phyloP scores from a whole-genome alignment of 768 basidiomycete species.

The Suillus sp. region DNA sequence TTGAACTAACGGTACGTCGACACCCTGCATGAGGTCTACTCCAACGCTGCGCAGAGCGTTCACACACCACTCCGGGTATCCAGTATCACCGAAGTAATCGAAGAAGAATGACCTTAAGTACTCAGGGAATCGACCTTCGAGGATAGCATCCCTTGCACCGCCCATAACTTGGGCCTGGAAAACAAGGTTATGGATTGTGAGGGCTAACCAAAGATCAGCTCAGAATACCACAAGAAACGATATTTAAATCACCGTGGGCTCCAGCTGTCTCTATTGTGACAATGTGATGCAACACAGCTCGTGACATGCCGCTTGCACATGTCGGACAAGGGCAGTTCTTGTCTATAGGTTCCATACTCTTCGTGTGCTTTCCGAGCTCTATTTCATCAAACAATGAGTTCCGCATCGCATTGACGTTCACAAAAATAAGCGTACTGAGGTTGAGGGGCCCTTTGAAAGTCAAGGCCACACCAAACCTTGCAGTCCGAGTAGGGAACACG shows the following conservation, averaged over 20 bases:
- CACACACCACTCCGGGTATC: conserved; percentile 88
- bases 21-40: conserved; percentile 73
- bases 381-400: conserved; percentile 16
- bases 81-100: conserved; percentile 72
- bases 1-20: conserved; percentile 49
- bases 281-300: conserved; percentile 76
- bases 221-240: conserved; percentile 18
- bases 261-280: conserved; percentile 80
- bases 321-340: conserved; percentile 84
- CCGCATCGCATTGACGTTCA: conserved; percentile 5
- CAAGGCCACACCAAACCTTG: conserved; percentile 87
- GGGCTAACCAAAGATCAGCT: conserved; percentile 44
- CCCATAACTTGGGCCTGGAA: conserved; percentile 91
- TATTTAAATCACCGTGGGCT: conserved; percentile 66
- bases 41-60: conserved; percentile 82
- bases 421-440: conserved; percentile 50
- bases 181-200: conserved; percentile 81
- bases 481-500: conserved; percentile 91
- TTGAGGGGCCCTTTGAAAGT: conserved; percentile 83
- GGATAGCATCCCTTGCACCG: conserved; percentile 78
- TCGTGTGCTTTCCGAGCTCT: conserved; percentile 65
- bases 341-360: conserved; percentile 75
- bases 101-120: conserved; percentile 79
- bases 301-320: conserved; percentile 63
- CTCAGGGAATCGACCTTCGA: conserved; percentile 74